phyloP scores from a whole-genome alignment of 768 basidiomycete genomes.

The Cystobasidium tubakii region DNA sequence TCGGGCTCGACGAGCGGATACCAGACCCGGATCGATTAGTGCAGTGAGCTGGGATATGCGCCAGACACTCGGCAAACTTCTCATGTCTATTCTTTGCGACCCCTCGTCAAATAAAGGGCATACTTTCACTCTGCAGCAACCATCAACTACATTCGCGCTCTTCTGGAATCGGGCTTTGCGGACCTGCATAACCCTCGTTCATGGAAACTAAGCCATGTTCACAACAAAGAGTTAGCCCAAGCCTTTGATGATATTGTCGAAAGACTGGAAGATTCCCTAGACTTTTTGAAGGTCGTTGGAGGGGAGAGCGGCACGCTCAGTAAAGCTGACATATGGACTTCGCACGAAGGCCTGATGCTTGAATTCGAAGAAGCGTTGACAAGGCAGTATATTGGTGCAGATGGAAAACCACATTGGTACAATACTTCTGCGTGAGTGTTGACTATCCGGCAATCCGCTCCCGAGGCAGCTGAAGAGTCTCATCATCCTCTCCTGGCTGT shows the following conservation, averaged over 20 bases:
- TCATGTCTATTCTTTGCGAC: too few relatives aligned
- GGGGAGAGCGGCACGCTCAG: conserved; percentile 66
- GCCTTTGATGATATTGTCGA: conserved; percentile 83
- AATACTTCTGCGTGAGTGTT: conserved; percentile 65
- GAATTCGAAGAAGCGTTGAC: conserved; percentile 89
- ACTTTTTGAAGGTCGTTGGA: conserved; percentile 86
- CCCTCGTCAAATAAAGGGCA: conserved; percentile 59
- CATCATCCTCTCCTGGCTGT: too few relatives aligned
- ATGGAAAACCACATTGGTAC: conserved; percentile 57
- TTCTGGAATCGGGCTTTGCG: conserved; percentile 87
- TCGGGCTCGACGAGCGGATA: conserved; percentile 65
- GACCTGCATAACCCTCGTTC: conserved; percentile 57
- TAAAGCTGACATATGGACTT: conserved; percentile 90
- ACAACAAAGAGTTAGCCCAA: conserved; percentile 62
- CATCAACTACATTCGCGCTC: conserved; percentile 79
- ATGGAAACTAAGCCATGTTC: conserved; percentile 89
- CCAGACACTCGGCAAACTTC: too few relatives aligned
- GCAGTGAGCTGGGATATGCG: conserved; percentile 53
- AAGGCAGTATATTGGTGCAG: conserved; percentile 48
- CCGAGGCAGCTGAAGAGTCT: too few relatives aligned
- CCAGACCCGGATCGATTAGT: conserved; percentile 87
- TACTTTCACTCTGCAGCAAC: conserved; percentile 95
- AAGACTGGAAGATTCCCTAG: conserved; percentile 79
- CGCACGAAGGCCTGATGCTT: conserved; percentile 67
- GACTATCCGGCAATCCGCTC: background rate